Evolutionary conservation across 352 stramenopile genomes (phyloP).

Genomic region (Aphanomyces euteiches): DNA sequence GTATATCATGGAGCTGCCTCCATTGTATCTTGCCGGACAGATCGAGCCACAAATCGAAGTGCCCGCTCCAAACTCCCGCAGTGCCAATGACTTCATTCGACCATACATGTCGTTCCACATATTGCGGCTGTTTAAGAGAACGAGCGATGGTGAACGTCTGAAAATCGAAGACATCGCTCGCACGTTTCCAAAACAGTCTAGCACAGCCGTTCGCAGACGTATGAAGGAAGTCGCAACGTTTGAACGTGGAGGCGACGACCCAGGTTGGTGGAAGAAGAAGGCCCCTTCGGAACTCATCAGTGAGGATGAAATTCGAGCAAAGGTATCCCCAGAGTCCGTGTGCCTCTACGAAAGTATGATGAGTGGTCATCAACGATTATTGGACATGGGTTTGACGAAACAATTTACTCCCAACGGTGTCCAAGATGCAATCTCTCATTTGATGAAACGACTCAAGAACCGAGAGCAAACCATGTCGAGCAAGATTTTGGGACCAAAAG

Average conservation of each 20-base stretch:
- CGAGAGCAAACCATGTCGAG: too few species aligned
- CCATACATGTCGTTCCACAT: conserved; percentile 87
- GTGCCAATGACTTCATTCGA: conserved; percentile 80
- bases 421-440: too few species aligned
- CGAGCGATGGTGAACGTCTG: conserved; percentile 65
- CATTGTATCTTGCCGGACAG: conserved; percentile 71
- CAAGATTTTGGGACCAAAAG: too few species aligned
- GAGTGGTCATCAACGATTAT: conserved; percentile 66
- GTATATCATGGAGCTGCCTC: conserved; percentile 74
- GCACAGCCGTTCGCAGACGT: conserved; percentile 76
- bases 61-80: conserved; percentile 68
- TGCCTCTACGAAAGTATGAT: conserved; percentile 87
- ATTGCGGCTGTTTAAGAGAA: conserved; percentile 77
- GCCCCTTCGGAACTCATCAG: conserved; percentile 52
- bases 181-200: conserved; percentile 76
- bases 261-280: conserved; percentile 83
- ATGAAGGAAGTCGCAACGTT: conserved; percentile 86
- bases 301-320: conserved; percentile 72
- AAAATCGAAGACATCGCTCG: conserved; percentile 82
- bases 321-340: conserved; percentile 70
- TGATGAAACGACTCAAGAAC: too few species aligned
- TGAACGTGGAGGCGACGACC: conserved; percentile 75
- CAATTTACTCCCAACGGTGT: conserved; percentile 70
- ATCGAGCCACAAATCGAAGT: conserved; percentile 82
- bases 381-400: conserved; percentile 79